phyloP scores from a whole-genome alignment of 345 rosid species.

The Salix suchowensis region DNA sequence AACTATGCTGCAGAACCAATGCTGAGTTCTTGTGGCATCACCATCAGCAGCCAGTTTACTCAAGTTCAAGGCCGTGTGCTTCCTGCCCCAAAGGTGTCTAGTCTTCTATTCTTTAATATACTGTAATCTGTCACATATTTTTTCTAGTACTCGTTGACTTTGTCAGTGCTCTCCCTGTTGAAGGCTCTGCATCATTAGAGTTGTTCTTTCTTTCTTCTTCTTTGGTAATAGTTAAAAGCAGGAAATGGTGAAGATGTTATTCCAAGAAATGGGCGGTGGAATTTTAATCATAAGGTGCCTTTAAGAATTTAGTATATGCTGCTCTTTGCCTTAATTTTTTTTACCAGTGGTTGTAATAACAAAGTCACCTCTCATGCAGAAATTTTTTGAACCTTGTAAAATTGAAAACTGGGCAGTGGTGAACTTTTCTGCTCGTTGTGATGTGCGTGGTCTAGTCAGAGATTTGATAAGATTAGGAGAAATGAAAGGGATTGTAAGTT shows the following conservation, averaged over 20 bases:
- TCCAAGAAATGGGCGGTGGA: slow-evolving; percentile 36
- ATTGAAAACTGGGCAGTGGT: slow-evolving; percentile 30
- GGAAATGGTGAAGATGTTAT: slow-evolving; percentile 29
- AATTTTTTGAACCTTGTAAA: slow-evolving; percentile 13
- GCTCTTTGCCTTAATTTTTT: background rate
- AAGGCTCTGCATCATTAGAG: background rate
- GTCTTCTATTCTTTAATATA: background rate
- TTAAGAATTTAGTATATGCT: background rate
- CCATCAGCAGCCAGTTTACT: slow-evolving; percentile 52
- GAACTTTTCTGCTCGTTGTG: slow-evolving; percentile 26
- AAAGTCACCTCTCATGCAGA: slow-evolving; percentile 10
- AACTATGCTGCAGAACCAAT: slow-evolving; percentile 65
- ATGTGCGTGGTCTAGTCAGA: slow-evolving; percentile 6
- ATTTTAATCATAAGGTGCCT: slow-evolving; percentile 28
- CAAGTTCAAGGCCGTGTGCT: slow-evolving; percentile 83
- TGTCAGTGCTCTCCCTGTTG: background rate
- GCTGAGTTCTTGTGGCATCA: slow-evolving; percentile 61
- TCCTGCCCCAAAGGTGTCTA: slow-evolving; percentile 58
- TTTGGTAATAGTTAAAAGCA: slow-evolving; percentile 25
- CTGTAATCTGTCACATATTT: background rate
- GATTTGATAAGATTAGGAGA: slow-evolving; percentile 18
- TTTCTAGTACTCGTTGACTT: background rate
- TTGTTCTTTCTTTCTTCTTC: background rate
- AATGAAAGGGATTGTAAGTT: slow-evolving; percentile 37
- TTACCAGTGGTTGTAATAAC: background rate